Conservation (phyloP, 2,329 filamentous ascomycete genomes). For the Pestalotiopsis sp. region DNA sequence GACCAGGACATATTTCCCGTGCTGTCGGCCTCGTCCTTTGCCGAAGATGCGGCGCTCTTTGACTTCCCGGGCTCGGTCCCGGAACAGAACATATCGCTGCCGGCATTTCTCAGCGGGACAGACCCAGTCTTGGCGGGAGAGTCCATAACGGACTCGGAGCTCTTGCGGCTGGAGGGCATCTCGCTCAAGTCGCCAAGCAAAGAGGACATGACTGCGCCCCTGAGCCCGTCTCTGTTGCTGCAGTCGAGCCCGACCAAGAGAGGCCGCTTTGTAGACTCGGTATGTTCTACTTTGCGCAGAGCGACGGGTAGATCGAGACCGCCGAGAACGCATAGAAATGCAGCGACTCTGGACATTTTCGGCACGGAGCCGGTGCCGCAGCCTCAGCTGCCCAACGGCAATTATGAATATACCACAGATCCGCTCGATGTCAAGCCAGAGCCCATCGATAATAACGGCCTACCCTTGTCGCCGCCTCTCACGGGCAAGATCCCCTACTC, state of each 20-base stretch:
- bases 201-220: conserved; percentile 25
- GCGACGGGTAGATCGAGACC: conserved; percentile 25
- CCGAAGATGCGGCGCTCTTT: neutral
- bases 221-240: conserved; percentile 29
- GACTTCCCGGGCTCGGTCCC: neutral
- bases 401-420: conserved; percentile 7
- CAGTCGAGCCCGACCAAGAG: conserved; percentile 27
- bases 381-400: neutral
- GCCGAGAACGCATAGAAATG: conserved; percentile 7
- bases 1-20: conserved; percentile 21
- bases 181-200: conserved; percentile 38
- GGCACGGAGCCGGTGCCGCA: neutral
- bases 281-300: conserved; percentile 30
- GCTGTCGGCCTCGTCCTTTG: conserved; percentile 11
- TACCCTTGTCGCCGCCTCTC: conserved; percentile 32
- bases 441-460: conserved; percentile 23
- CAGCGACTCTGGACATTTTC: neutral
- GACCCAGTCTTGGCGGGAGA: conserved; percentile 32
- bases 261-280: conserved; percentile 27
- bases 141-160: conserved; percentile 50
- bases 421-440: conserved; percentile 16
- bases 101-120: conserved; percentile 18
- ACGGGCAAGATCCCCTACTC: conserved; percentile 27
- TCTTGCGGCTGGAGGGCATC: conserved; percentile 50
- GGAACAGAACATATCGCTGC: conserved; percentile 16